phyloP scores from a whole-genome alignment of 352 stramenopile genomes.

The Globisporangium mamillatum region DNA sequence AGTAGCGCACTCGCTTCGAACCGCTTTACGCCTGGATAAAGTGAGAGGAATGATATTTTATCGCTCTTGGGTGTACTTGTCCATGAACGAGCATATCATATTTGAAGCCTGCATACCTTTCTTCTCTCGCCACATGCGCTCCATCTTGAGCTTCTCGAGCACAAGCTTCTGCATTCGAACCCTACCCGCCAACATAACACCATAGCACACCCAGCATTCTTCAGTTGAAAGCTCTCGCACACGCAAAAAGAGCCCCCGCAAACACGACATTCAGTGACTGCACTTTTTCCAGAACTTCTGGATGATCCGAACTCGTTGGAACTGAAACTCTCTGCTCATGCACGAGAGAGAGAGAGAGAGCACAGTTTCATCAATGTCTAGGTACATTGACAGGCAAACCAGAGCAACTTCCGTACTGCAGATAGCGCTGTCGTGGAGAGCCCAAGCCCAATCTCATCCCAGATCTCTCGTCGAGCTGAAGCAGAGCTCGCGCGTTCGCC shows the following conservation, averaged over 20 bases:
- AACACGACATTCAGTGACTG: neutral
- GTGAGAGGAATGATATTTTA: neutral
- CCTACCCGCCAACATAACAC: conserved; percentile 2
- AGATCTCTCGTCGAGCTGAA: neutral
- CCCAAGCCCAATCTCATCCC: neutral
- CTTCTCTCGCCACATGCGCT: conserved; percentile 28
- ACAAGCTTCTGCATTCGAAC: conserved; percentile 21
- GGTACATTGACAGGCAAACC: neutral
- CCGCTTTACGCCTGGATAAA: conserved; percentile 14
- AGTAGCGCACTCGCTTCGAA: conserved; percentile 32
- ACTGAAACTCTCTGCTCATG: conserved; percentile 8
- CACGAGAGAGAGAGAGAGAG: neutral
- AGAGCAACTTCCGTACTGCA: conserved; percentile 18
- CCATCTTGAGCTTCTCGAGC: conserved; percentile 25
- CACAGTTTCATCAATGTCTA: conserved; percentile 8
- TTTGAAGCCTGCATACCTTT: conserved; percentile 16
- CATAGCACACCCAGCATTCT: neutral
- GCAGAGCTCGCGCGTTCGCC: neutral
- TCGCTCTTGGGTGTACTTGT: too few species aligned
- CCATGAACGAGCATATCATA: too few species aligned
- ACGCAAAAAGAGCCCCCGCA: neutral
- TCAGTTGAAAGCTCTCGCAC: neutral
- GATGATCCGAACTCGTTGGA: conserved; percentile 15
- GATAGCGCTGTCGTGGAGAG: conserved; percentile 34
- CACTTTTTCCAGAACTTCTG: conserved; percentile 23